Evolutionary conservation across 108 stramenopile genomes (phyloP), one percentile per base, ranked within the genome.

Genomic region (Chaetoceros muelleri): DNA sequence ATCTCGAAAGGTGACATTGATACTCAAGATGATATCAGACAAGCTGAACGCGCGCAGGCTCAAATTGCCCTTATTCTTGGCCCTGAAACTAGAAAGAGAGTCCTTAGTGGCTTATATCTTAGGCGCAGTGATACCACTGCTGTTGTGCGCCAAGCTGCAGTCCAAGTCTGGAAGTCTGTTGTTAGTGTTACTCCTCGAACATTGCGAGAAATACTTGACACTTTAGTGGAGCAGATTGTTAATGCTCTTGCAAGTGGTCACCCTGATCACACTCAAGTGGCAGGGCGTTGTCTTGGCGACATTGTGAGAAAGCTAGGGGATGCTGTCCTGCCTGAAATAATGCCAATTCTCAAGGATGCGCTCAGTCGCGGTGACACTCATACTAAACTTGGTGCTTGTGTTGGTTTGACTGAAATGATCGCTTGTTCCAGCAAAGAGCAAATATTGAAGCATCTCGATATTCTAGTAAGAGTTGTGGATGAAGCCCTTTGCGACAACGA

Each of bases 81-180:
- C 27, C 73, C 62, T 56, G 77, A 81, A 48, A 84, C 83, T 23
- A 71, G 94, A 24, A 82, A 84, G 61, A 71, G 82, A 25, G 82
- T 96, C 18, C 84, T 95, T 52, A 87, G 94, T 48, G 80, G 87
- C 26, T 61, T 99, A 19, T 99, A 99, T 64, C 78, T 98, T 22
- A 75, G 93, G 23, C 65, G 97, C 55, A 90, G 84, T 53, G 99
- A 99, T 62, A 84, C 79, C 21, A 71, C 80, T 30, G 64, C 83
- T 2, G 78, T 90, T 28, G 99, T 98, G 45, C 87, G 99, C 3
- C 95, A 96, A 59, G 69, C 66, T 25, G 96, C 99, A 26, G 66
- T 98, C 24, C 87, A 94, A 67, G 97, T 96, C 24, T 99, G 97
- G 97, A 99, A 99, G 81, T 91, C 93, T 25, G 87, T 98, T 22